These are phyloP conservation scores for Plantago coronopus DNA, from an alignment of 305 asterid genomes.

Conservation along the genomic window DNA sequence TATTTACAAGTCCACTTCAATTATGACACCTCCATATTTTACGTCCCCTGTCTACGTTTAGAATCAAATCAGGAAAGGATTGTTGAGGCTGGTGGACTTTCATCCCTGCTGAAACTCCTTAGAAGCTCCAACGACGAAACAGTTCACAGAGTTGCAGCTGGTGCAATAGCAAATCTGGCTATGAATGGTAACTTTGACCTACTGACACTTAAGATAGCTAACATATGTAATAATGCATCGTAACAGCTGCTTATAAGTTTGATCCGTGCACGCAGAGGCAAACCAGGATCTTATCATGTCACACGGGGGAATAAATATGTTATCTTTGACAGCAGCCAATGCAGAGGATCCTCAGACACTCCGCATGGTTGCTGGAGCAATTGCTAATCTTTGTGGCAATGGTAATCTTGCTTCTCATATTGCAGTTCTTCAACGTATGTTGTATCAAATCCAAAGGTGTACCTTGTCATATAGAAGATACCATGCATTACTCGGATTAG, in stretches of 20 bases:
- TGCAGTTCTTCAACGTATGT: neutral
- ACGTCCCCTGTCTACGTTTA: slow-evolving; percentile 24
- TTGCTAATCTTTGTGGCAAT: slow-evolving; percentile 96
- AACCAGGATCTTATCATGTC: slow-evolving; percentile 96
- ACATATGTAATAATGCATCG: slow-evolving; percentile 4
- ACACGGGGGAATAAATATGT: slow-evolving; percentile 81
- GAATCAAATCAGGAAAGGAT: slow-evolving; percentile 94
- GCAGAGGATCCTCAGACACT: slow-evolving; percentile 99
- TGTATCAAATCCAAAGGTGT: neutral
- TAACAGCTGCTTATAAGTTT: slow-evolving; percentile 14
- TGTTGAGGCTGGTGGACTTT: slow-evolving; percentile 98
- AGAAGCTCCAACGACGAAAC: slow-evolving; percentile 90
- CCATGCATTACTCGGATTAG: too few relatives aligned
- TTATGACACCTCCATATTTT: slow-evolving; percentile 17
- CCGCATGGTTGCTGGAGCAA: slow-evolving; percentile 99
- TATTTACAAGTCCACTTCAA: neutral
- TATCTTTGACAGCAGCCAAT: slow-evolving; percentile 84
- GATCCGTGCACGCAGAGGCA: slow-evolving; percentile 49
- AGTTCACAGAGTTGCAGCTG: slow-evolving; percentile 96
- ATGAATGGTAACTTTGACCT: slow-evolving; percentile 64
- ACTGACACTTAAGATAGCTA: neutral
- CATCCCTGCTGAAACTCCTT: slow-evolving; percentile 89
- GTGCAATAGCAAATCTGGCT: slow-evolving; percentile 99
- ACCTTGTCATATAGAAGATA: too few relatives aligned
- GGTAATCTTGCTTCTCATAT: slow-evolving; percentile 44